These are phyloP conservation scores for Globisporangium nagaii DNA, from an alignment of 352 stramenopile genomes.

Conservation along the genomic window DNA sequence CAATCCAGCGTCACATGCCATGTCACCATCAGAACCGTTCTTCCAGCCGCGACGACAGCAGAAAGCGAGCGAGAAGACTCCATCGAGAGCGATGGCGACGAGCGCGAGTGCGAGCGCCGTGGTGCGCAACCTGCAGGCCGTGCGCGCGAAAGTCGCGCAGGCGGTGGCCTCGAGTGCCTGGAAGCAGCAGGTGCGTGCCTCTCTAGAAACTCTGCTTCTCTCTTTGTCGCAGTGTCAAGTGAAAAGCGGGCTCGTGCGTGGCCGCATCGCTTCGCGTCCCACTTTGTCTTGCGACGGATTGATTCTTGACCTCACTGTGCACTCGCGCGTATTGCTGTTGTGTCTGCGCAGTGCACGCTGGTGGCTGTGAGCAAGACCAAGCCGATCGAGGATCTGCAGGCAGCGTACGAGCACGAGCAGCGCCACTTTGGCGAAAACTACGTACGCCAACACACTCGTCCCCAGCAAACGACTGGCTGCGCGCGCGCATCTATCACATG, in stretches of 20 bases:
- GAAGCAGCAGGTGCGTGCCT: conserved; percentile 32
- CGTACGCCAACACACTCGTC: conserved; percentile 28
- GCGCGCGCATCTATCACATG: too few species aligned
- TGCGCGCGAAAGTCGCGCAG: conserved; percentile 56
- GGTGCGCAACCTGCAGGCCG: conserved; percentile 50
- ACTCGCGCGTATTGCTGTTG: not conserved
- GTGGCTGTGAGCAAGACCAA: conserved; percentile 96
- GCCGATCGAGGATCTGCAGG: conserved; percentile 81
- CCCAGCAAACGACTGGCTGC: not conserved
- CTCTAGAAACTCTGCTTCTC: not conserved
- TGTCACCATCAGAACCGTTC: not conserved
- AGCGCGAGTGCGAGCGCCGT: conserved; percentile 17
- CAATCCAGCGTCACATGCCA: not conserved
- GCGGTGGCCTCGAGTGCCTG: conserved; percentile 40
- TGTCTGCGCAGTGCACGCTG: conserved; percentile 47
- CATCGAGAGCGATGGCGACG: not conserved
- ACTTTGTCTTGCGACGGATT: too few species aligned
- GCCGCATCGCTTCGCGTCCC: too few species aligned
- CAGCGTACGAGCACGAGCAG: conserved; percentile 89
- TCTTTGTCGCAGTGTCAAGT: too few species aligned
- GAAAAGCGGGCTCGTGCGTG: too few species aligned
- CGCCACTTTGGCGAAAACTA: conserved; percentile 99
- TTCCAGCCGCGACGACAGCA: not conserved
- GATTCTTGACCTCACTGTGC: not conserved
- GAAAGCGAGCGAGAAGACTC: not conserved